Conservation (phyloP, 2,329 filamentous ascomycete species). For the Penicillium sp. region DNA sequence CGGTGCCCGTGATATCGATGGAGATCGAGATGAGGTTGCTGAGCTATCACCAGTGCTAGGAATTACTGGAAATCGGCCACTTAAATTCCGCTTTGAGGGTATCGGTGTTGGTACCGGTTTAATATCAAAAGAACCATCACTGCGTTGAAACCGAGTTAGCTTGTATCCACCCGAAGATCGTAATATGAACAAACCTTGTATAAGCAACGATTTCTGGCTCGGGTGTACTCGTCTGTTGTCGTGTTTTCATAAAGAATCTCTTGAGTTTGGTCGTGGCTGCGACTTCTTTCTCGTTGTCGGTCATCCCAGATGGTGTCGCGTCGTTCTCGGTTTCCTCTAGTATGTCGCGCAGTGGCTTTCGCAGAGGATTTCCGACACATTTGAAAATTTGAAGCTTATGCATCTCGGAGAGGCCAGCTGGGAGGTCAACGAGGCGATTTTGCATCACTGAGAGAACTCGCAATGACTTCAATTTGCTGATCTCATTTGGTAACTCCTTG, state of each 20-base stretch:
- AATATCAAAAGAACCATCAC: constrained; percentile 73
- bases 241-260: constrained; percentile 52
- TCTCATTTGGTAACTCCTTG: constrained; percentile 71
- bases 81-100: constrained; percentile 51
- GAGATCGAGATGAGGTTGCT: constrained; percentile 70
- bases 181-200: constrained; percentile 33
- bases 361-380: constrained; percentile 82
- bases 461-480: constrained; percentile 76
- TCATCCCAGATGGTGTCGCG: constrained; percentile 54
- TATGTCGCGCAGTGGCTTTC: constrained; percentile 72
- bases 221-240: constrained; percentile 39
- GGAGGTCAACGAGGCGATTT: constrained; percentile 82
- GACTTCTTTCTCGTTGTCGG: constrained; percentile 61
- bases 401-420: constrained; percentile 84
- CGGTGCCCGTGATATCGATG: constrained; percentile 65
- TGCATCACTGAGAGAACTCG: constrained; percentile 86
- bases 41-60: constrained; percentile 52
- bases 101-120: constrained; percentile 66
- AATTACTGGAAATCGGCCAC: constrained; percentile 60
- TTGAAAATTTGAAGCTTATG: constrained; percentile 84
- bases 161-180: constrained; percentile 1
- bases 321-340: constrained; percentile 67
- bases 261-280: constrained; percentile 62
- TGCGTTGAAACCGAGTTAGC: constrained; percentile 39
- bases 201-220: constrained; percentile 51